Evolutionary conservation across 176 grass and related monocot genomes (phyloP).

Genomic region (Carex myosuroides): DNA sequence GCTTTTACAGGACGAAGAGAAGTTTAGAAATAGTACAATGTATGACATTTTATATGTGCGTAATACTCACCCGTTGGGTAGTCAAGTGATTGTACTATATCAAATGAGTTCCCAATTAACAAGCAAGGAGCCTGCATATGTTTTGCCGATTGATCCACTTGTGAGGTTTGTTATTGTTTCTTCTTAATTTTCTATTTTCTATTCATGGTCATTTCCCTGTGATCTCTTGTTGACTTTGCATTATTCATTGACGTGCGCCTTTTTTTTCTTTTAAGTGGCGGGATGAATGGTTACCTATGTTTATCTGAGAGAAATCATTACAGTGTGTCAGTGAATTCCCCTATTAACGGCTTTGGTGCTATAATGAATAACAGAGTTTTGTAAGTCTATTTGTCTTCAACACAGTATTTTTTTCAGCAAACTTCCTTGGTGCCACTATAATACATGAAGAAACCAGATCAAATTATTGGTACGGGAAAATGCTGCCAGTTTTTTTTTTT

Average conservation of each 20-base stretch:
- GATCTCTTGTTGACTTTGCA: background rate
- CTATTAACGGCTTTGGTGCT: slow-evolving; percentile 66
- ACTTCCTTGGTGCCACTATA: too few species aligned
- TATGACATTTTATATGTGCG: slow-evolving; percentile 78
- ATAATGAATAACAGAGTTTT: slow-evolving; percentile 72
- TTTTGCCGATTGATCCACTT: slow-evolving; percentile 54
- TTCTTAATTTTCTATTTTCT: slow-evolving; percentile 22
- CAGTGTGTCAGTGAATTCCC: slow-evolving; percentile 37
- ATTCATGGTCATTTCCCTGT: slow-evolving; percentile 4
- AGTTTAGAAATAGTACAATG: slow-evolving; percentile 74
- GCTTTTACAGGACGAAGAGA: slow-evolving; percentile 79
- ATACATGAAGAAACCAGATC: background rate
- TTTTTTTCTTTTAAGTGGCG: slow-evolving; percentile 34
- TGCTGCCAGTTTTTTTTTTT: background rate
- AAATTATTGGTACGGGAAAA: background rate
- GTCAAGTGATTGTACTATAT: slow-evolving; percentile 63
- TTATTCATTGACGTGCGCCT: slow-evolving; percentile 3
- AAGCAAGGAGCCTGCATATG: slow-evolving; percentile 41
- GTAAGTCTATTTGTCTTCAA: slow-evolving; percentile 45
- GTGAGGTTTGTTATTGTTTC: slow-evolving; percentile 53
- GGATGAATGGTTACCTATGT: slow-evolving; percentile 97
- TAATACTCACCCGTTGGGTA: slow-evolving; percentile 54
- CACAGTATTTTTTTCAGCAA: background rate
- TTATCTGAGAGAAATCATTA: slow-evolving; percentile 70
- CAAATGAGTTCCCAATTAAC: slow-evolving; percentile 40